These are phyloP conservation scores for Colletotrichum somersetense DNA, from an alignment of 2,329 filamentous ascomycete genomes.

Conservation along the genomic window DNA sequence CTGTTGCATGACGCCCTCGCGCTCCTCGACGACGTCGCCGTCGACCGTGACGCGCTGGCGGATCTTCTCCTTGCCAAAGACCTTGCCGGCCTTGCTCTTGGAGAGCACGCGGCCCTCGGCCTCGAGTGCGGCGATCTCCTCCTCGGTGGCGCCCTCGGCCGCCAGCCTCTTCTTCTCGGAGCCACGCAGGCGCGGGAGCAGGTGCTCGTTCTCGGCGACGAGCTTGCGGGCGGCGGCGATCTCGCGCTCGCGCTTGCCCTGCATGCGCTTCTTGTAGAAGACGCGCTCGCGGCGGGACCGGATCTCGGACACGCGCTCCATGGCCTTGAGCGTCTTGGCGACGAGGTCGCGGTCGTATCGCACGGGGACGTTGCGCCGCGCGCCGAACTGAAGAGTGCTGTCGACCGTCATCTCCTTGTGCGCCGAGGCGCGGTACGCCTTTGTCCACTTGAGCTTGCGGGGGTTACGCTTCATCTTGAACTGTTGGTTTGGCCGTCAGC, in stretches of 20 bases:
- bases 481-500: constrained; percentile 27
- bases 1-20: constrained; percentile 42
- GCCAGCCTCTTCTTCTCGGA: constrained; percentile 72
- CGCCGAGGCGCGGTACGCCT: constrained; percentile 87
- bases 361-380: constrained; percentile 92
- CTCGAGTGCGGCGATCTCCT: constrained; percentile 64
- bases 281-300: constrained; percentile 84
- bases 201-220: constrained; percentile 91
- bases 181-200: constrained; percentile 80
- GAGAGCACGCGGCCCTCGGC: constrained; percentile 49
- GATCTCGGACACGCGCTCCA: constrained; percentile 92
- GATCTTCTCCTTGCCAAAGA: constrained; percentile 59
- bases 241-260: constrained; percentile 87
- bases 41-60: constrained; percentile 54
- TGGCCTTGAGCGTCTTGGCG: constrained; percentile 87
- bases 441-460: constrained; percentile 97
- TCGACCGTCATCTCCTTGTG: constrained; percentile 84
- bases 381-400: constrained; percentile 90
- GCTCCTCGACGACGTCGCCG: constrained; percentile 51
- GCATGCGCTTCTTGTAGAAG: constrained; percentile 95
- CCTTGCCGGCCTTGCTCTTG: constrained; percentile 51
- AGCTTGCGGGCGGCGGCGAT: constrained; percentile 85
- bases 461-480: constrained; percentile 99
- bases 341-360: constrained; percentile 96
- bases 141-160: constrained; percentile 58